Evolutionary conservation across 176 grass and related monocot genomes (phyloP).

Genomic region (Phragmites australis): DNA sequence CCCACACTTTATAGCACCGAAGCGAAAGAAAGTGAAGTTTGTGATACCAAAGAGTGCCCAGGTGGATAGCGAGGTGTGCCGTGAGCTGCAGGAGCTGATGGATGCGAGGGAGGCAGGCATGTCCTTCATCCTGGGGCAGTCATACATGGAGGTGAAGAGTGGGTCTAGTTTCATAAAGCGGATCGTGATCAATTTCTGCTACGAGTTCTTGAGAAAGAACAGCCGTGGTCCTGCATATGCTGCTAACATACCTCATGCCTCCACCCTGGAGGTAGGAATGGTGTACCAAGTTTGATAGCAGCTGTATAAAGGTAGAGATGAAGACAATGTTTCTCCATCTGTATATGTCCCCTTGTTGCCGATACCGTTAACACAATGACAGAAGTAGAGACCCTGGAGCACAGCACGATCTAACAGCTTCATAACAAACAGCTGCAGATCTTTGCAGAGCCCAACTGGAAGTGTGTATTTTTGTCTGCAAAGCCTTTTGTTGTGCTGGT

Average conservation of each 20-base stretch:
- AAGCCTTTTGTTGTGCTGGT: constrained; percentile 36
- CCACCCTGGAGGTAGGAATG: constrained; percentile 97
- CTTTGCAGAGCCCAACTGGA: neutral
- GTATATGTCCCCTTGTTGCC: constrained; percentile 31
- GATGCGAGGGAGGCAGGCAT: constrained; percentile 94
- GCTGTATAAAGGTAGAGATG: constrained; percentile 41
- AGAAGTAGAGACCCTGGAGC: constrained; percentile 36
- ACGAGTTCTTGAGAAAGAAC: constrained; percentile 91
- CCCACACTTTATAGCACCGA: constrained; percentile 6
- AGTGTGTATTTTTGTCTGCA: constrained; percentile 40
- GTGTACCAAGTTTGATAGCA: constrained; percentile 80
- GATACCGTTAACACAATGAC: neutral
- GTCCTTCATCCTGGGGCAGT: constrained; percentile 94
- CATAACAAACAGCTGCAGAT: constrained; percentile 9
- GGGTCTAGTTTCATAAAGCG: constrained; percentile 77
- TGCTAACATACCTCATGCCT: constrained; percentile 79
- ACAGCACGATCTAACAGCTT: constrained; percentile 26
- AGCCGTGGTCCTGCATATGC: constrained; percentile 74
- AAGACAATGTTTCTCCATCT: constrained; percentile 21
- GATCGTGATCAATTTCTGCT: constrained; percentile 65
- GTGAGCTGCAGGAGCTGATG: constrained; percentile 83
- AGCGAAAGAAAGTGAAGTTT: constrained; percentile 65
- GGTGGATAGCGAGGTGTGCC: constrained; percentile 48
- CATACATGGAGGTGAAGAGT: constrained; percentile 77
- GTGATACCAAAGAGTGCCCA: constrained; percentile 66